Base-by-base conservation (phyloP, 805 yeast species). In the Geotrichum ghanense region DNA sequence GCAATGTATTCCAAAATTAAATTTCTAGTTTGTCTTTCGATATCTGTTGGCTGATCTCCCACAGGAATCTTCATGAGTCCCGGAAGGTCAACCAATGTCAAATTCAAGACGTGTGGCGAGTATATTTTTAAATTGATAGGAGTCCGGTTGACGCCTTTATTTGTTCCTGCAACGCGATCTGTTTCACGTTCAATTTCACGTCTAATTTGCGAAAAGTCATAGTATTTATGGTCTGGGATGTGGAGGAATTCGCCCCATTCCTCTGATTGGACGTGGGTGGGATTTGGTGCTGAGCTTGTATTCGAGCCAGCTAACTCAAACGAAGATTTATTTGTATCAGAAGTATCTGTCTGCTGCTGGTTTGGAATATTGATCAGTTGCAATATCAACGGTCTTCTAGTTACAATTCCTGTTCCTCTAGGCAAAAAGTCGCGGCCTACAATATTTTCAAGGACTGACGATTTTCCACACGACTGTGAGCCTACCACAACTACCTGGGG, bases 231-330 rank as follows among this genome's bases (percentile, higher is more conserved):
- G 47, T 83, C 83, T 22, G 97, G 97, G 24, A 90, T 62, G 64
- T 92, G 98, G 52, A 92, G 68, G 60, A 92, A 92, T 64, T 92
- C 97, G 45, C 97, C 97, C 92, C 95, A 92, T 66, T 89, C 96
- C 37, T 66, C 71, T 19, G 45, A 42, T 19, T 35, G 43, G 23
- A 42, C 16, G 6, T 6, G 24, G n/a, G 34, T 12, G 34, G 34
- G 14, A 12, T n/a, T 26, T 26, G 14, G 12, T 20, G 22, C 16
- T 4, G 42, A 9, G 5, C n/a, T 10, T n/a, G 5, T 17, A 39
- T 12, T 31, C 5, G 17, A n/a, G n/a, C n/a, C n/a, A n/a, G n/a
- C n/a, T n/a, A n/a, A n/a, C n/a, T n/a, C n/a, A n/a, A n/a, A n/a
- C n/a, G n/a, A n/a, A 6, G 10, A 10, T 16, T 19, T 14, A 20